Base-by-base conservation (phyloP, 345 rosid genomes). In the Atalantia buxifolia region DNA sequence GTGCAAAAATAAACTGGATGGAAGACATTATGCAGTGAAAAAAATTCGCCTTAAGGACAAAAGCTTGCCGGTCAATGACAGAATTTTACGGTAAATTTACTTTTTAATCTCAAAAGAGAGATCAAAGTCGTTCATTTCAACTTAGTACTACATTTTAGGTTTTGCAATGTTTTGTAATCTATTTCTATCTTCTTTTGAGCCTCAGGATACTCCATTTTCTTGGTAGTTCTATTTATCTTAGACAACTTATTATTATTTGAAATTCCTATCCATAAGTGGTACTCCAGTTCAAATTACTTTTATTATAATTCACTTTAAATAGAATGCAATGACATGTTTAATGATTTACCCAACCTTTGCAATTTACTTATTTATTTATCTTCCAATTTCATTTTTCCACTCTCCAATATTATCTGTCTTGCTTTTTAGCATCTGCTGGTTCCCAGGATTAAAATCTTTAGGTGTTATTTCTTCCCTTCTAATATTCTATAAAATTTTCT, bases 11-110 rank as follows among this genome's bases (percentile, higher is more conserved):
- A 95, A 95, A 84, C 83, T 95, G 77, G 99, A 95, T 84, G 99
- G 99, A 80, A 93, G 99, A 77, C 98, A 95, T 69, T 95, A 95
- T 86, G 99, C 99, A 2, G 90, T 95, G 79, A 95, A 95, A 89
- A 95, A 95, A 88, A 93, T 95, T 81, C 93, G 92, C 76, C 92
- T 92, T 66, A 95, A 89, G 92, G 99, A 93, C 83, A 89, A 95
- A 90, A 92, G 78, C 78, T 77, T 91, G 77, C 94, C 93, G 72
- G 84, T 88, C 53, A 78, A 95, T 82, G 93, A 90, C 77, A 88
- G 96, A 53, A 91, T 95, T 83, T 84, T 92, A 79, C 84, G 99
- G 99, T 95, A 84, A 85, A 42, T 69, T 73, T 72, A 30, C 57
- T 18, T 53, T 69, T 79, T 61, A 53, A 63, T 33, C 53, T 63